Evolutionary conservation across 2,329 filamentous ascomycete genomes (phyloP).

Genomic region (Huntiella moniliformis): DNA sequence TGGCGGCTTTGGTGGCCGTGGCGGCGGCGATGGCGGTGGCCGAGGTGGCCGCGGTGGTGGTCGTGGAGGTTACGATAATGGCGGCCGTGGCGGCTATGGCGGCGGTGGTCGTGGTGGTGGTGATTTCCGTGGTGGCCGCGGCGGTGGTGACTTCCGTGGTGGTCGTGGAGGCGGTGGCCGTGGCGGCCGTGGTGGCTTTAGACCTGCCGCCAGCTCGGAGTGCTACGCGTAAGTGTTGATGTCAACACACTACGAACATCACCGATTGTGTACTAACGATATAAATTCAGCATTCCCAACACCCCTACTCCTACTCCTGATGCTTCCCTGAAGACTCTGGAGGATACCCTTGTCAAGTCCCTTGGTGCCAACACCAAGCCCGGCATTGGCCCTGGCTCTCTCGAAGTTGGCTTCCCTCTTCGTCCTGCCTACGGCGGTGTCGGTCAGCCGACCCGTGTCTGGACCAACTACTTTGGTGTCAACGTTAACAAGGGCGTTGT

Average conservation of each 20-base stretch:
- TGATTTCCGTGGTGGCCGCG: slow-evolving; percentile 11
- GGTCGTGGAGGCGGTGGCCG: slow-evolving; percentile 12
- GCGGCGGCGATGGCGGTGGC: slow-evolving; percentile 11
- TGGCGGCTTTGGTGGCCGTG: slow-evolving; percentile 14
- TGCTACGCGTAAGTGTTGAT: slow-evolving; percentile 12
- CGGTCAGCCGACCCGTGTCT: slow-evolving; percentile 26
- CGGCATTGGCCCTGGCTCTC: slow-evolving; percentile 7
- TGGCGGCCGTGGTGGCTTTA: slow-evolving; percentile 14
- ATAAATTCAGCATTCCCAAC: slow-evolving; percentile 12
- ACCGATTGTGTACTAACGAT: not conserved
- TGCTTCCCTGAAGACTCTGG: slow-evolving; percentile 19
- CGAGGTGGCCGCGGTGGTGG: slow-evolving; percentile 13
- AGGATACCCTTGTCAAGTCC: slow-evolving; percentile 21
- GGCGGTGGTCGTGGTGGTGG: slow-evolving; percentile 15
- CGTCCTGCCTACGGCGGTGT: slow-evolving; percentile 30
- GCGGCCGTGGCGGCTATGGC: slow-evolving; percentile 13
- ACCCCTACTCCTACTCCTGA: slow-evolving; percentile 15
- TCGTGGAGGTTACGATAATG: slow-evolving; percentile 13
- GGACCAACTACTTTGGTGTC: slow-evolving; percentile 36
- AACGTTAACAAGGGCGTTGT: slow-evolving; percentile 18
- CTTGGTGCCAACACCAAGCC: slow-evolving; percentile 21
- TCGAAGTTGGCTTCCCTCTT: slow-evolving; percentile 20
- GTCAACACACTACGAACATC: not conserved
- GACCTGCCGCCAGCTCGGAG: slow-evolving; percentile 14
- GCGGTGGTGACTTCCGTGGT: slow-evolving; percentile 14